Conservation (phyloP, 805 yeast species). For the Hyphopichia homilentoma region DNA sequence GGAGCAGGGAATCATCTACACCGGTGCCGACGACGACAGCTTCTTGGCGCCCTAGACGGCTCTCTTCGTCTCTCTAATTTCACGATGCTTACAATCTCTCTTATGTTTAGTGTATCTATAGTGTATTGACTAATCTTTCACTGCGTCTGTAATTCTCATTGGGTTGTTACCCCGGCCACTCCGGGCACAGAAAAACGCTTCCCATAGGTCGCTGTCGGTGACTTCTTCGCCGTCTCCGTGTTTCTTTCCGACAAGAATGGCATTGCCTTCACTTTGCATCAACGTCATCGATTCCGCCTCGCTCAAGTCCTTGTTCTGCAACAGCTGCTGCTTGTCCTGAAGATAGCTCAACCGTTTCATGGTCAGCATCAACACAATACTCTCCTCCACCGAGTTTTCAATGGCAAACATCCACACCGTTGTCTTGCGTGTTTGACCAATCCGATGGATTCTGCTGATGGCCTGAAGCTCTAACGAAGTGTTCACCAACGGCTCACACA, state of each 20-base stretch:
- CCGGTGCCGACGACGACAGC: constrained; percentile 64
- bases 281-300: constrained; percentile 54
- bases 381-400: constrained; percentile 82
- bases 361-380: constrained; percentile 68
- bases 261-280: constrained; percentile 47
- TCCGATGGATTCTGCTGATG: constrained; percentile 84
- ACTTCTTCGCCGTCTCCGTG: constrained; percentile 57
- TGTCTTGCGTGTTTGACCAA: constrained; percentile 80
- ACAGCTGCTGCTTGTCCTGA: constrained; percentile 15
- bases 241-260: constrained; percentile 41
- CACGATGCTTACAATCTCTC: too few species aligned
- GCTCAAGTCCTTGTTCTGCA: constrained; percentile 31
- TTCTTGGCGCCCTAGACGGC: constrained; percentile 52
- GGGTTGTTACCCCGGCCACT: constrained; percentile 7
- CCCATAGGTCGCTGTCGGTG: constrained; percentile 57
- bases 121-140: too few species aligned
- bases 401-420: constrained; percentile 92
- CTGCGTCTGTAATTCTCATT: not conserved
- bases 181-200: constrained; percentile 47
- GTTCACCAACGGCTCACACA: constrained; percentile 91
- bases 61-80: not conserved
- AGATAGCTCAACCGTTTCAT: constrained; percentile 50
- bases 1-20: constrained; percentile 66
- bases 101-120: not conserved
- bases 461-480: constrained; percentile 89